Evolutionary conservation across 768 basidiomycete species (phyloP).

Genomic region (Ramaria rubella): DNA sequence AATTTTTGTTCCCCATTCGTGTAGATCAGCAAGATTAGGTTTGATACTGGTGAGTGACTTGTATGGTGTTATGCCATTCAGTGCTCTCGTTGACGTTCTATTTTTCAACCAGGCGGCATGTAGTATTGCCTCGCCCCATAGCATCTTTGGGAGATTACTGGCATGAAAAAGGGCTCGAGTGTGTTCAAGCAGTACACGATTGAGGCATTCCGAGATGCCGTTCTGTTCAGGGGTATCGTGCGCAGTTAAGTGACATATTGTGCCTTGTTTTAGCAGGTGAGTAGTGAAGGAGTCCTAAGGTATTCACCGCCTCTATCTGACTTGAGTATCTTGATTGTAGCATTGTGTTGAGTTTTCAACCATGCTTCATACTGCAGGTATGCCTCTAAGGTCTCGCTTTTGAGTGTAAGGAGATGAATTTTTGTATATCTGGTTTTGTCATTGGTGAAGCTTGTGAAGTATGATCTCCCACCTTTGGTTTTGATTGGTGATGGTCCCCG

Average conservation of each 20-base stretch:
- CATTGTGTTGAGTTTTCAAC: background rate
- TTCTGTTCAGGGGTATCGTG: too few relatives aligned
- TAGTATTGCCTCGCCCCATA: too few relatives aligned
- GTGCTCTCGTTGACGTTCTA: too few relatives aligned
- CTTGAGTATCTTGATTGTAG: constrained; percentile 29
- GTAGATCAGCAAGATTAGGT: constrained; percentile 25
- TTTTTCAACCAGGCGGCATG: too few relatives aligned
- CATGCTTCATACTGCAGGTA: too few relatives aligned
- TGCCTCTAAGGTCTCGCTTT: too few relatives aligned
- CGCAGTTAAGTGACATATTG: constrained; percentile 31
- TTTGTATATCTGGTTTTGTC: too few relatives aligned
- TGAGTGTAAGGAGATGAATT: too few relatives aligned
- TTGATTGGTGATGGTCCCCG: too few relatives aligned
- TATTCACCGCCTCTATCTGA: constrained; percentile 42
- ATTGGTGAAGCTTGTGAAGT: constrained; percentile 13
- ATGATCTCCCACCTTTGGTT: too few relatives aligned
- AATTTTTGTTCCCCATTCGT: too few relatives aligned
- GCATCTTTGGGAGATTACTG: constrained; percentile 18
- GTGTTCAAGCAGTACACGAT: constrained; percentile 30
- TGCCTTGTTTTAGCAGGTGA: constrained; percentile 35
- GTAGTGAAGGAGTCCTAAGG: constrained; percentile 27
- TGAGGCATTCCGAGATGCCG: constrained; percentile 36
- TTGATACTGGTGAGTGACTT: constrained; percentile 19
- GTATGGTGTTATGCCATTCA: constrained; percentile 20
- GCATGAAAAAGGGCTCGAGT: constrained; percentile 32